These are phyloP conservation scores for Orbilia blumenaviensis DNA, from an alignment of 2,329 filamentous ascomycete species.

Conservation along the genomic window DNA sequence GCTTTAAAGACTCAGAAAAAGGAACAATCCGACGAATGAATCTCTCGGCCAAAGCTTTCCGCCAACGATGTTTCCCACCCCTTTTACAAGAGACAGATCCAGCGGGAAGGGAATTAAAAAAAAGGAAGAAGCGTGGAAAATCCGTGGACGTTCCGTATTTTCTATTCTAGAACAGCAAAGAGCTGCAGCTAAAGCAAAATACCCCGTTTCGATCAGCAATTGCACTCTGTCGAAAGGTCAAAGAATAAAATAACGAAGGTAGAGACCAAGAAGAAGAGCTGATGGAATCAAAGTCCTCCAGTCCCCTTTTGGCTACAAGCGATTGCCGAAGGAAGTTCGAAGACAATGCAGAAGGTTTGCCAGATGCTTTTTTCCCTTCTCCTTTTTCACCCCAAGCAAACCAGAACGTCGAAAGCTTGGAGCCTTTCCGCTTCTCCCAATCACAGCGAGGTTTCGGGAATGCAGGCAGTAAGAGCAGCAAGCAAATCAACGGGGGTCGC, in stretches of 20 bases:
- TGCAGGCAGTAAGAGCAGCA: slow-evolving; percentile 6
- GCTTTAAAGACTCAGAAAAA: slow-evolving; percentile 14
- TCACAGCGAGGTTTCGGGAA: slow-evolving; percentile 15
- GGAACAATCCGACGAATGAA: slow-evolving; percentile 12
- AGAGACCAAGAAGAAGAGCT: background rate
- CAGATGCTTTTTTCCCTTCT: slow-evolving; percentile 30
- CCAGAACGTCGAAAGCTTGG: slow-evolving; percentile 41
- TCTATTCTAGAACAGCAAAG: slow-evolving; percentile 20
- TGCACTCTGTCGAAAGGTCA: background rate
- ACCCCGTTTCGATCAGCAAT: slow-evolving; percentile 14
- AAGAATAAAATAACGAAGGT: background rate
- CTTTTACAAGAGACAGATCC: background rate
- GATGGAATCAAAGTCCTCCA: slow-evolving; percentile 16
- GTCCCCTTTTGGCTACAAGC: slow-evolving; percentile 44
- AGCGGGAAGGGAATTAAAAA: background rate
- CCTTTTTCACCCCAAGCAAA: background rate
- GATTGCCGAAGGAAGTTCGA: slow-evolving; percentile 54
- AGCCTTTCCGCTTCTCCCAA: background rate
- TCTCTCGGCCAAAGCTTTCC: background rate
- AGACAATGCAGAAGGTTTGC: slow-evolving; percentile 53
- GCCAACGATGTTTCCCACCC: background rate
- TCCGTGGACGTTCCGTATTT: slow-evolving; percentile 1
- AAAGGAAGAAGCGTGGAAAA: background rate
- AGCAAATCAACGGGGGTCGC: background rate
- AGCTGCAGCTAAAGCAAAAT: slow-evolving; percentile 16